These are phyloP conservation scores for Sugiyamaella japonica DNA, from an alignment of 1,139 yeast species.

Conservation along the genomic window DNA sequence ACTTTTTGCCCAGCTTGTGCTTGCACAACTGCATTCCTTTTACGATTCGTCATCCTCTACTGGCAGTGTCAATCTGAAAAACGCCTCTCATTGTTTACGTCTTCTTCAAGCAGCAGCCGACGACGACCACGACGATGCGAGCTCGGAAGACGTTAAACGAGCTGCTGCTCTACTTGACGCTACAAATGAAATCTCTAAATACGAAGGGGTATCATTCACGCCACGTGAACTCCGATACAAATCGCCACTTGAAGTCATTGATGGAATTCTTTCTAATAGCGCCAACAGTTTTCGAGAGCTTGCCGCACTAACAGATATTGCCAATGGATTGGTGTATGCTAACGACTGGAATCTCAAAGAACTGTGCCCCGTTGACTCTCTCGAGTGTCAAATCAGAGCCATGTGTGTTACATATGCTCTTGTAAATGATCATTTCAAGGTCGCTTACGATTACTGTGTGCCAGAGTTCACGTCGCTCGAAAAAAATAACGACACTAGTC, in stretches of 20 bases:
- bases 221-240: constrained; percentile 33
- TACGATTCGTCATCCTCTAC: constrained; percentile 37
- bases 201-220: constrained; percentile 34
- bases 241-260: constrained; percentile 35
- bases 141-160: constrained; percentile 21
- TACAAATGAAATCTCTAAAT: constrained; percentile 35
- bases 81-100: constrained; percentile 33
- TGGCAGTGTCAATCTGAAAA: constrained; percentile 35
- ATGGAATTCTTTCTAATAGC: constrained; percentile 37
- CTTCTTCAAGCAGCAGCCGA: constrained; percentile 23
- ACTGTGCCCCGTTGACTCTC: constrained; percentile 23
- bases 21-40: constrained; percentile 33
- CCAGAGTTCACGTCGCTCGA: constrained; percentile 26
- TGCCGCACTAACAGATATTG: constrained; percentile 32
- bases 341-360: constrained; percentile 21
- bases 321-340: constrained; percentile 29
- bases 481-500: constrained; percentile 31
- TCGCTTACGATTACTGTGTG: constrained; percentile 50
- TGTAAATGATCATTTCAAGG: constrained; percentile 52
- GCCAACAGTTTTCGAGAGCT: constrained; percentile 35
- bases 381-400: constrained; percentile 46
- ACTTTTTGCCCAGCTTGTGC: constrained; percentile 20
- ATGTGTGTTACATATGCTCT: constrained; percentile 59
- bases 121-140: too few relatives aligned
- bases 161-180: constrained; percentile 35